Evolutionary conservation across 768 basidiomycete genomes (phyloP).

Genomic region (Rhizopogon salebrosus): DNA sequence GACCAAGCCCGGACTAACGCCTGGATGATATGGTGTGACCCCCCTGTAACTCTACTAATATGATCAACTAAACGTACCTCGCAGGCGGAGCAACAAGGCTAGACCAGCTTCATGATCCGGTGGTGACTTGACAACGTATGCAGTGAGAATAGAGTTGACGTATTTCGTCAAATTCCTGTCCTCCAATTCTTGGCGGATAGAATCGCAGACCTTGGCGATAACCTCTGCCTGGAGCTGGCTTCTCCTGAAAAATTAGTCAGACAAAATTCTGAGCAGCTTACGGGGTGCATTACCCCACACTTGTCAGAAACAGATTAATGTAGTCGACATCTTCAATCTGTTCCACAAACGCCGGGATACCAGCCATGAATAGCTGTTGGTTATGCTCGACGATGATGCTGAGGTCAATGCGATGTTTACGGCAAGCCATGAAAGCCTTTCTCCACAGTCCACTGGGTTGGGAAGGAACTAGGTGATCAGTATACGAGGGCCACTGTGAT

Average conservation of each 20-base stretch:
- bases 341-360: constrained; percentile 65
- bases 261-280: background rate
- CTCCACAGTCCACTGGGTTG: constrained; percentile 62
- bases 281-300: constrained; percentile 56
- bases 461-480: background rate
- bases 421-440: constrained; percentile 85
- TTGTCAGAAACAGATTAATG: constrained; percentile 87
- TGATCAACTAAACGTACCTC: constrained; percentile 45
- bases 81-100: constrained; percentile 64
- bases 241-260: constrained; percentile 38
- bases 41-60: background rate
- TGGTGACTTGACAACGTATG: constrained; percentile 87
- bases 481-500: background rate
- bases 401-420: constrained; percentile 91
- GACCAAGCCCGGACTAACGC: constrained; percentile 62
- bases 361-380: constrained; percentile 56
- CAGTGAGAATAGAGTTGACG: constrained; percentile 87
- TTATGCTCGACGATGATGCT: constrained; percentile 84
- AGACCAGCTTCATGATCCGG: constrained; percentile 88
- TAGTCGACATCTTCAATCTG: constrained; percentile 89
- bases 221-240: constrained; percentile 52
- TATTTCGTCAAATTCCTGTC: constrained; percentile 68
- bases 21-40: constrained; percentile 2
- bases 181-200: constrained; percentile 69
- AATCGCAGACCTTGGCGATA: constrained; percentile 71